Base-by-base conservation (phyloP, 805 yeast species). In the Suhomyces faveliae region DNA sequence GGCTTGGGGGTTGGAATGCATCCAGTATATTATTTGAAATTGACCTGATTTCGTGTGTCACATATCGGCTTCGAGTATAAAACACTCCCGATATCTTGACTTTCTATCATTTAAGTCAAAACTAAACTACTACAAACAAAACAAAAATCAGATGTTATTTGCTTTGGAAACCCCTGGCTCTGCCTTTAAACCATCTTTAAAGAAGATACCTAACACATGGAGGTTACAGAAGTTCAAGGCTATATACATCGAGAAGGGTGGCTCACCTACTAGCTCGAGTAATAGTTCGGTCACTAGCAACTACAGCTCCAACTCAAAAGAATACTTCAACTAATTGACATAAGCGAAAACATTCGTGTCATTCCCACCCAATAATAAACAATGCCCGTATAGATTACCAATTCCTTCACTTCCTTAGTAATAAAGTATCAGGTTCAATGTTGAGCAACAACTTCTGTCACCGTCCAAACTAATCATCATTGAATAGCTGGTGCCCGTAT, bases 121-220 rank as follows among this genome's bases (percentile, higher is more conserved):
- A 33, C 37, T 4, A 33, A 5, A 8, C n/a, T 10, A n/a, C n/a
- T n/a, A n/a, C n/a, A n/a, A n/a, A n/a, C n/a, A n/a, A n/a, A n/a
- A n/a, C n/a, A n/a, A n/a, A n/a, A n/a, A n/a, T 20, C 41, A 22
- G 11, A 63, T 63, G 68, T 56, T 63, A 46, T 57, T 42, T 53
- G 67, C 68, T 20, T 61, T 69, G 50, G 57, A 70, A 45, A 63
- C 67, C 7, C 66, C 67, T 4, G 70, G 69, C n/a, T 67, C 74
- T 5, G 67, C 71, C 8, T 70, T 70, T 59, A 64, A 60, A 52
- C 73, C 73, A 8, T 65, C 73, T 7, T 46, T 67, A 37, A 62
- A 58, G 49, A 66, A 55, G 48, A 68, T 67, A 10, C 47, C 57
- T 39, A 61, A 57, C 52, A 61, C 73, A 9, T 68, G 74, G 73